Percentiles rank a stretch among this genome's conserved stretches.
phyloP scores from a whole-genome alignment of 2,329 filamentous ascomycete species.

The Cyanodermella asteris region DNA sequence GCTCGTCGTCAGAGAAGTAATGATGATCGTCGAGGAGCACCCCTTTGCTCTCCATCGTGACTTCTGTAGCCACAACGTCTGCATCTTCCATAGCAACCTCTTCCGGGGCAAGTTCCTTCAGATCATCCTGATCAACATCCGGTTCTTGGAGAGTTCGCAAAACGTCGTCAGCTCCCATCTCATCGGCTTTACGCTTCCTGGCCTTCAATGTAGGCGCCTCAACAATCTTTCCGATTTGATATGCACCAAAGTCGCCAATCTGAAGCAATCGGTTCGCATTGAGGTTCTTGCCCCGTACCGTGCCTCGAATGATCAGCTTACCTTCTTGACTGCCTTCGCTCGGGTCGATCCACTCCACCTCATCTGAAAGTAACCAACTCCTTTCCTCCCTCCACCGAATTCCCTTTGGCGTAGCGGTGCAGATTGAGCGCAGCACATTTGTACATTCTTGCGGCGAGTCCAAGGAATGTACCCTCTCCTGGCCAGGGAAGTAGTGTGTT shows the following conservation, averaged over 20 bases:
- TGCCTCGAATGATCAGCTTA: conserved; percentile 58
- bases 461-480: conserved; percentile 76
- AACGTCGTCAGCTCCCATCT: conserved; percentile 45
- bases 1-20: conserved; percentile 83
- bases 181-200: conserved; percentile 32
- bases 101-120: conserved; percentile 69
- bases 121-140: conserved; percentile 58
- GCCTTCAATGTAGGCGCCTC: conserved; percentile 44
- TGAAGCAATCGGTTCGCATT: conserved; percentile 83
- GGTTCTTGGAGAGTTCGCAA: conserved; percentile 47
- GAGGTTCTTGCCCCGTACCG: conserved; percentile 64
- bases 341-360: conserved; percentile 45
- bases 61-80: conserved; percentile 28
- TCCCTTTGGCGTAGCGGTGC: conserved; percentile 79
- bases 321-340: conserved; percentile 19
- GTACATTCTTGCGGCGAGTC: conserved; percentile 78
- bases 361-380: conserved; percentile 85
- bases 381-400: conserved; percentile 89
- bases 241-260: conserved; percentile 82
- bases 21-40: conserved; percentile 92
- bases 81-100: conserved; percentile 58
- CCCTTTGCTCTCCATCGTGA: conserved; percentile 45
- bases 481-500: conserved; percentile 77
- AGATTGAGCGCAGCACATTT: conserved; percentile 76
- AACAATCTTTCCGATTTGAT: conserved; percentile 75